Evolutionary conservation across 331 rosid species (phyloP), one percentile per base, ranked within the genome.

Genomic region (Acacia concinna): DNA sequence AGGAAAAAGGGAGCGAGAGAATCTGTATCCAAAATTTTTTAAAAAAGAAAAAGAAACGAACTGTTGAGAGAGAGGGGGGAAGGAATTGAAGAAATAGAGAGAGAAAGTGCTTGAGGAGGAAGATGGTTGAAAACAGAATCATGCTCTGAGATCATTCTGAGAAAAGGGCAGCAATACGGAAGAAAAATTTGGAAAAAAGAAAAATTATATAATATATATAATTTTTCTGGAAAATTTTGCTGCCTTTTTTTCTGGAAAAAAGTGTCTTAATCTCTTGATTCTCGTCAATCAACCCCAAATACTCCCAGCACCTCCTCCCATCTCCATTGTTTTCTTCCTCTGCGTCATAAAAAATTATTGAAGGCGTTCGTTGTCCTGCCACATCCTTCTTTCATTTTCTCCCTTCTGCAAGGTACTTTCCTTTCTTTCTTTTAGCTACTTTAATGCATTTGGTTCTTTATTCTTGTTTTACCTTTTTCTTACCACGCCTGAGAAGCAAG

Each of bases 111-210:
- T 12, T 4, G 9, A 10, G n/a, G 34, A 68, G 80, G 85, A 85
- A 70, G 94, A 88, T 90, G 97, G 88, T 93, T 93, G 85, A 84
- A 86, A 88, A 85, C 97, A 90, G 44, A 57, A 73, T 81, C 87
- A 60, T 79, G 85, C 91, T 89, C 98, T 93, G 86, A 93, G 97
- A 93, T 91, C 96, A 80, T 88, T 94, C 73, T 68, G 73, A 76
- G 85, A 35, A 80, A 80, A 81, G 81, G 97, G 96, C 93, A 93
- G 94, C 92, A 83, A 84, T 71, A 51, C 87, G 44, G 68, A 47
- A 31, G 4, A 23, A 41, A 47, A 15, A 7, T 6, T 17, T 6
- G 3, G 8, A 1, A 43, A 23, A 54, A 3, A 2, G 23, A 7
- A 8, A 60, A 12, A 11, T 59, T 59, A 21, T n/a, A 46, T 52